phyloP scores from a whole-genome alignment of 2,329 filamentous ascomycete species.

The Whalleya microplaca region DNA sequence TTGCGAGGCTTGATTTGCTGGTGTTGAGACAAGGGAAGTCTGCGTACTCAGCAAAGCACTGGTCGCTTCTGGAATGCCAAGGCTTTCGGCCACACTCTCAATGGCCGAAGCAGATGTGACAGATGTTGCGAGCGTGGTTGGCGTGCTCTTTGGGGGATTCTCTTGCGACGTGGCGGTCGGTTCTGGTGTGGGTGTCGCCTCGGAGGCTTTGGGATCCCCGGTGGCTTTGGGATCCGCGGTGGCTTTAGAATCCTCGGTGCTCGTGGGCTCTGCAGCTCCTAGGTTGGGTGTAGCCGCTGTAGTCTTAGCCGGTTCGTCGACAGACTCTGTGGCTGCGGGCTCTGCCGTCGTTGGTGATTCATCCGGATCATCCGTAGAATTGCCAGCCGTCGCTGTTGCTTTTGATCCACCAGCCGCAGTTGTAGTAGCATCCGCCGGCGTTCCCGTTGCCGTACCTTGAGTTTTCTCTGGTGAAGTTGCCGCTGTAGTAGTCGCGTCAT shows the following conservation, averaged over 20 bases:
- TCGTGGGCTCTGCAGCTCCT: background rate
- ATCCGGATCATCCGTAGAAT: background rate
- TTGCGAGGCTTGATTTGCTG: constrained; percentile 5
- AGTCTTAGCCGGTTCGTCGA: constrained; percentile 9
- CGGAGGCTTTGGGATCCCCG: background rate
- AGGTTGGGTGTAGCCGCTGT: constrained; percentile 19
- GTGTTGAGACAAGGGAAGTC: constrained; percentile 6
- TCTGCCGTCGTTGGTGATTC: constrained; percentile 1
- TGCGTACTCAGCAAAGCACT: constrained; percentile 8
- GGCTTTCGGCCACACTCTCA: constrained; percentile 29
- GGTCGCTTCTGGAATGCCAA: constrained; percentile 19
- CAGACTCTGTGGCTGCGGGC: constrained; percentile 3
- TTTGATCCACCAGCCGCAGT: constrained; percentile 9
- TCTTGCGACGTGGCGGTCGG: background rate
- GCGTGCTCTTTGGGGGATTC: constrained; percentile 4
- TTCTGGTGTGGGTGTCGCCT: background rate
- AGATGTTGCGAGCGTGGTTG: constrained; percentile 30
- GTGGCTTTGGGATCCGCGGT: constrained; percentile 15
- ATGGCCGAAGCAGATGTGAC: constrained; percentile 24
- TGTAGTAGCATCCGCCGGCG: constrained; percentile 11
- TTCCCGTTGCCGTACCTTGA: constrained; percentile 4
- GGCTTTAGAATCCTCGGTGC: constrained; percentile 5
- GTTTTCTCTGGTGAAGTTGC: constrained; percentile 17
- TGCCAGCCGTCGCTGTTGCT: background rate
- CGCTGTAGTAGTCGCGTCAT: constrained; percentile 4